phyloP scores from a whole-genome alignment of 306 rosid species.

The Pueraria montana region DNA sequence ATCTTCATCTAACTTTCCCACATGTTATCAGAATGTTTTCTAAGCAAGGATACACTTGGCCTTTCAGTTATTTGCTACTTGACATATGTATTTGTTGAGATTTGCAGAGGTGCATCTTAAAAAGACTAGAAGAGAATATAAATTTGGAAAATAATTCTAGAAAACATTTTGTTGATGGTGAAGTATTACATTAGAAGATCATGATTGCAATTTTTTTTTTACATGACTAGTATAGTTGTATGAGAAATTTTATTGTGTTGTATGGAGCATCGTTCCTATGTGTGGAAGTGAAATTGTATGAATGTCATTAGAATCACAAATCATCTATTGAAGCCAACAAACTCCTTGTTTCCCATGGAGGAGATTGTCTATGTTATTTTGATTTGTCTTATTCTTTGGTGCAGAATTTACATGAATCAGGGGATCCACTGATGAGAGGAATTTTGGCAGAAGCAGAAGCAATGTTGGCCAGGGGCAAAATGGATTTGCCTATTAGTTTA shows the following conservation, averaged over 20 bases:
- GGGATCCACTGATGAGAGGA: constrained; percentile 50
- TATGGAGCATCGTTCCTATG: not conserved
- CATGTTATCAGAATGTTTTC: not conserved
- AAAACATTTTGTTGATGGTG: not conserved
- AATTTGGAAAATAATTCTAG: constrained; percentile 5
- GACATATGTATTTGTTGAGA: not conserved
- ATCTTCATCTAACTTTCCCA: not conserved
- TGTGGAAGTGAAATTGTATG: not conserved
- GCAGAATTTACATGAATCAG: constrained; percentile 62
- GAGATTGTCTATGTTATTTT: not conserved
- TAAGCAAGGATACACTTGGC: not conserved
- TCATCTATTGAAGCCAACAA: not conserved
- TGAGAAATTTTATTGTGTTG: not conserved
- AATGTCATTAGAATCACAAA: not conserved
- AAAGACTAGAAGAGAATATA: not conserved
- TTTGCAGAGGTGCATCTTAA: not conserved
- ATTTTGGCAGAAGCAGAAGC: constrained; percentile 61
- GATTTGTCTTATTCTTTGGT: constrained; percentile 24
- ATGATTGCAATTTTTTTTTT: not conserved
- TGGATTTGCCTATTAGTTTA: constrained; percentile 73
- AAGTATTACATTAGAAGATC: not conserved
- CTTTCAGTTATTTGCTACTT: not conserved
- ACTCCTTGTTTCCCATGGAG: not conserved
- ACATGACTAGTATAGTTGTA: not conserved
- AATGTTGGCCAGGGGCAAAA: constrained; percentile 63